A percentile compares a stretch with the other conserved stretches of the same genome.
phyloP scores from a whole-genome alignment of 495 filamentous ascomycete species.

The Penicillium subrubescens region DNA sequence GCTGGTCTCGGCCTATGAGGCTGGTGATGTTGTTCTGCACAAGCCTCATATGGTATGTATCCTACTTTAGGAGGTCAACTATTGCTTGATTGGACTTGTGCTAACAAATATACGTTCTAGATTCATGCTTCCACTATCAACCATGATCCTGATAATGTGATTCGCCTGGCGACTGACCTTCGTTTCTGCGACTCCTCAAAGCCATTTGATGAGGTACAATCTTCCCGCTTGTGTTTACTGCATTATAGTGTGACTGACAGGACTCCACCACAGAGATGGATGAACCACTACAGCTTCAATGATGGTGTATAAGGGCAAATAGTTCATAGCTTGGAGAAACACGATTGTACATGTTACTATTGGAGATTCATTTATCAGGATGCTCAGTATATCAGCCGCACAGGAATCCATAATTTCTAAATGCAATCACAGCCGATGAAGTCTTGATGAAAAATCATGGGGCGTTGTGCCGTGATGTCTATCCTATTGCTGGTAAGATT shows the following conservation, averaged over 20 bases:
- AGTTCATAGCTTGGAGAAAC: neutral
- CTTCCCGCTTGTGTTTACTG: neutral
- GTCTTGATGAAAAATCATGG: neutral
- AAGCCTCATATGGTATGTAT: slow-evolving; percentile 53
- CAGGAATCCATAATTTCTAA: neutral
- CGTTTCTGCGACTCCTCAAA: slow-evolving; percentile 55
- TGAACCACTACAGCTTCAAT: slow-evolving; percentile 38
- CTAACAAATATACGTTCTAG: slow-evolving; percentile 21
- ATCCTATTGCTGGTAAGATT: neutral
- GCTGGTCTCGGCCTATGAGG: slow-evolving; percentile 58
- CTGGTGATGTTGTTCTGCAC: slow-evolving; percentile 64
- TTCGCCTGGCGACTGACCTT: slow-evolving; percentile 59
- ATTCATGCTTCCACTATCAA: slow-evolving; percentile 60
- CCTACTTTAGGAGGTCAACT: neutral
- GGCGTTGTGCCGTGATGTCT: too few relatives aligned
- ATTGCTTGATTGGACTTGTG: neutral
- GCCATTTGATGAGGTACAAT: slow-evolving; percentile 48
- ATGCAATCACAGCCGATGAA: neutral
- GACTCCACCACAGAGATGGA: slow-evolving; percentile 35
- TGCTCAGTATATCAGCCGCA: neutral
- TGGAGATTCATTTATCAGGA: neutral
- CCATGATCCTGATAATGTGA: slow-evolving; percentile 55
- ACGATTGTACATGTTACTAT: neutral
- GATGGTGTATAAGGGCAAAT: slow-evolving; percentile 33
- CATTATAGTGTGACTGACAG: neutral